A percentile compares a stretch with the other conserved stretches of the same genome.
Conservation (phyloP, 2,329 filamentous ascomycete genomes). For the Truncatella angustata region DNA sequence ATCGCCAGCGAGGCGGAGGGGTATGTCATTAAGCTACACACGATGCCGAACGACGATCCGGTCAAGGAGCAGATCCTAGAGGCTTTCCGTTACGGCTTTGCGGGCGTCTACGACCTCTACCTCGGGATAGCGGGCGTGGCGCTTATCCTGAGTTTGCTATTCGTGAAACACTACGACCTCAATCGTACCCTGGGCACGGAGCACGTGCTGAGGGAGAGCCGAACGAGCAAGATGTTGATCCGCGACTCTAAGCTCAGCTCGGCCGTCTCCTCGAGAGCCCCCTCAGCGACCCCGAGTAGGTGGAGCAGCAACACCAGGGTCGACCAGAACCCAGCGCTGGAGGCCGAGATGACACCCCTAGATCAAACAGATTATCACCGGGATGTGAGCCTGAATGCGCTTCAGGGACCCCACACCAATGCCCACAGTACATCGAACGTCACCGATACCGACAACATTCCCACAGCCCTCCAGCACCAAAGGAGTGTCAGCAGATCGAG, state of each 20-base stretch:
- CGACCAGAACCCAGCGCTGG: not conserved
- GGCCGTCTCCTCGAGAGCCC: not conserved
- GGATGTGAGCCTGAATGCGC: not conserved
- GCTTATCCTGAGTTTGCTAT: conserved; percentile 4
- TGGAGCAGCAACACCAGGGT: not conserved
- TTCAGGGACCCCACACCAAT: not conserved
- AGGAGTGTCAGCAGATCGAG: not conserved
- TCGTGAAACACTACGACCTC: conserved; percentile 41
- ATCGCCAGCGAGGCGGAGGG: conserved; percentile 27
- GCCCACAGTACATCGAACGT: not conserved
- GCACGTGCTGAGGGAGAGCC: conserved; percentile 33
- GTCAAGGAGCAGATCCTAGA: conserved; percentile 5
- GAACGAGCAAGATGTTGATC: not conserved
- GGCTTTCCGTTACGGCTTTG: conserved; percentile 53
- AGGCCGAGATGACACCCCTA: not conserved
- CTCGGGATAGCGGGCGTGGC: conserved; percentile 46
- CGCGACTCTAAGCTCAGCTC: not conserved
- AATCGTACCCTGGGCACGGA: conserved; percentile 46
- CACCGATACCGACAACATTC: too few species aligned
- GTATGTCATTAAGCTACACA: conserved; percentile 16
- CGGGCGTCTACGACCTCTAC: conserved; percentile 53
- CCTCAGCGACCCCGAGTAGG: not conserved
- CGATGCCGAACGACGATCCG: not conserved
- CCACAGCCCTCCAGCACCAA: too few species aligned
- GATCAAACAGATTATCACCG: not conserved